Conservation (phyloP, 805 yeast genomes). For the Wickerhamiella azymoides region DNA sequence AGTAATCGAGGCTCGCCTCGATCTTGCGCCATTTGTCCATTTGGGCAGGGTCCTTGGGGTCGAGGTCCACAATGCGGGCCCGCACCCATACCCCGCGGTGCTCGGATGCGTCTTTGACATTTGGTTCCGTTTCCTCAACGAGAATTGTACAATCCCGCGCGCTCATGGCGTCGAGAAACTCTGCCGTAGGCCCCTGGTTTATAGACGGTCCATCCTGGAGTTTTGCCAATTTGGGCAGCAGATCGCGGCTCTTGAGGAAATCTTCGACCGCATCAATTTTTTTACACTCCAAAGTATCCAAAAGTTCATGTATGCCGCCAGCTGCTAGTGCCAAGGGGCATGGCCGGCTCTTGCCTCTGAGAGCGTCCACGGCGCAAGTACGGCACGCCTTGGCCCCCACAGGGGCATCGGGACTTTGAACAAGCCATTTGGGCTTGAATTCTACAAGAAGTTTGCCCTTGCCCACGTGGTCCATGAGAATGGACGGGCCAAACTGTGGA, state of each 20-base stretch:
- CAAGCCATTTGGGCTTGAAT: constrained; percentile 51
- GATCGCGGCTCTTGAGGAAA: constrained; percentile 12
- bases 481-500: constrained; percentile 9
- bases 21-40: constrained; percentile 35
- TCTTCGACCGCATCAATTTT: constrained; percentile 11
- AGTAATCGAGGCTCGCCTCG: constrained; percentile 24
- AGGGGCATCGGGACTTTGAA: constrained; percentile 32
- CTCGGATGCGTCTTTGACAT: background rate
- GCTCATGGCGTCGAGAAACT: constrained; percentile 38
- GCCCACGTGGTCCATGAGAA: constrained; percentile 15
- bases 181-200: constrained; percentile 12
- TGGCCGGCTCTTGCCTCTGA: constrained; percentile 26
- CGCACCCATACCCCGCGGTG: constrained; percentile 20
- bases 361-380: constrained; percentile 39
- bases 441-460: constrained; percentile 28
- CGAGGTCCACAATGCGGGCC: constrained; percentile 38
- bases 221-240: constrained; percentile 20
- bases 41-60: constrained; percentile 33
- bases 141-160: constrained; percentile 44
- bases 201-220: constrained; percentile 17
- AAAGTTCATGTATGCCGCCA: constrained; percentile 13
- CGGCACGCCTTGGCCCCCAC: constrained; percentile 35
- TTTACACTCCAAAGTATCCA: constrained; percentile 1
- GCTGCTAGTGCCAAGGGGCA: constrained; percentile 36
- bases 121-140: constrained; percentile 22